A percentile compares a stretch with the other conserved stretches of the same genome.
phyloP scores from a whole-genome alignment of 306 rosid genomes.

The Gastrolobium bilobum region DNA sequence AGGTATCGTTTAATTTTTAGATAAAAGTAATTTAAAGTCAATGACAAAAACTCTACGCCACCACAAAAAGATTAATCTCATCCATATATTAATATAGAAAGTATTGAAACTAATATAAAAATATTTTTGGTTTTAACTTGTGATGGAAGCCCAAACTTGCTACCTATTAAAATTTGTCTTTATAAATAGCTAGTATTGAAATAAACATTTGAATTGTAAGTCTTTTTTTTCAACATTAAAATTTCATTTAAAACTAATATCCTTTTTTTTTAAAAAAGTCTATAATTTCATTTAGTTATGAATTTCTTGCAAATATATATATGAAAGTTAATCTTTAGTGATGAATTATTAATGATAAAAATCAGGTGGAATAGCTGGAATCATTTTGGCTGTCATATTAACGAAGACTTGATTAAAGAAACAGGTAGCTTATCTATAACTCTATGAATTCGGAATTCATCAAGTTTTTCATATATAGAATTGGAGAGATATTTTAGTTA shows the following conservation, averaged over 20 bases:
- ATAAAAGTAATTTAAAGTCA: too few species aligned
- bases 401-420: constrained; percentile 65
- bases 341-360: constrained; percentile 31
- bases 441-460: neutral
- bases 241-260: neutral
- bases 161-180: neutral
- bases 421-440: constrained; percentile 61
- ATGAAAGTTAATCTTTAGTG: neutral
- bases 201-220: neutral
- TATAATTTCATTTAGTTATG: constrained; percentile 12
- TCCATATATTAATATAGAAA: too few species aligned
- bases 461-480: neutral
- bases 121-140: neutral
- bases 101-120: neutral
- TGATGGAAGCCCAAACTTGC: neutral
- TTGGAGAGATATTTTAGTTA: neutral
- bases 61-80: too few species aligned
- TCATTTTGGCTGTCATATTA: constrained; percentile 68
- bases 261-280: neutral
- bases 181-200: neutral
- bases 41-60: too few species aligned
- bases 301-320: constrained; percentile 2
- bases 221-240: neutral
- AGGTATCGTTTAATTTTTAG: too few species aligned
- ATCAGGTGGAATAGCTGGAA: constrained; percentile 85